Conservation (phyloP, 768 basidiomycete genomes). For the Boletus tomentosulus region DNA sequence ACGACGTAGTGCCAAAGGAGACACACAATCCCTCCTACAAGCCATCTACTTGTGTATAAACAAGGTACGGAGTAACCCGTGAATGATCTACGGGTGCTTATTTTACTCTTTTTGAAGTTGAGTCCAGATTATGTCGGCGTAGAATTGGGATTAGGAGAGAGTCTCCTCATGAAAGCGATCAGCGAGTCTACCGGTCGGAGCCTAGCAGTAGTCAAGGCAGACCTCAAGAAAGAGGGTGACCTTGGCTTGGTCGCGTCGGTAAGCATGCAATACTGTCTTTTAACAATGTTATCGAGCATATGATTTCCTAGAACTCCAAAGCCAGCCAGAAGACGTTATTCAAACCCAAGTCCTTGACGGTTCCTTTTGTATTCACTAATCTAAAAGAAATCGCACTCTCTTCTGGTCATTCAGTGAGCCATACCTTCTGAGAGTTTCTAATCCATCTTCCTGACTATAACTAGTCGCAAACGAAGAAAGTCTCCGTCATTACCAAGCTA, state of each 20-base stretch:
- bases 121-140: slow-evolving; percentile 94
- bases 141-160: slow-evolving; percentile 96
- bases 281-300: background rate
- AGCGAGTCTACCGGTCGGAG: slow-evolving; percentile 93
- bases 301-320: slow-evolving; percentile 72
- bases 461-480: slow-evolving; percentile 93
- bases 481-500: slow-evolving; percentile 90
- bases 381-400: slow-evolving; percentile 87
- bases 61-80: slow-evolving; percentile 49
- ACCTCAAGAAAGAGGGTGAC: slow-evolving; percentile 93
- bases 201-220: slow-evolving; percentile 75
- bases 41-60: slow-evolving; percentile 97
- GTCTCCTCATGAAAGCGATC: slow-evolving; percentile 91
- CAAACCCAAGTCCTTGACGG: slow-evolving; percentile 87
- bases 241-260: slow-evolving; percentile 96
- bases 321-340: slow-evolving; percentile 91
- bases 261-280: slow-evolving; percentile 16
- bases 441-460: background rate
- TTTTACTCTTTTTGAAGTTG: slow-evolving; percentile 45
- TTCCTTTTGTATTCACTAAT: slow-evolving; percentile 86
- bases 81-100: background rate
- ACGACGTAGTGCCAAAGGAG: slow-evolving; percentile 72
- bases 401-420: slow-evolving; percentile 72
- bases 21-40: slow-evolving; percentile 74
- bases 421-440: background rate